phyloP scores from a whole-genome alignment of 768 basidiomycete genomes.

The Floccularia luteovirens region DNA sequence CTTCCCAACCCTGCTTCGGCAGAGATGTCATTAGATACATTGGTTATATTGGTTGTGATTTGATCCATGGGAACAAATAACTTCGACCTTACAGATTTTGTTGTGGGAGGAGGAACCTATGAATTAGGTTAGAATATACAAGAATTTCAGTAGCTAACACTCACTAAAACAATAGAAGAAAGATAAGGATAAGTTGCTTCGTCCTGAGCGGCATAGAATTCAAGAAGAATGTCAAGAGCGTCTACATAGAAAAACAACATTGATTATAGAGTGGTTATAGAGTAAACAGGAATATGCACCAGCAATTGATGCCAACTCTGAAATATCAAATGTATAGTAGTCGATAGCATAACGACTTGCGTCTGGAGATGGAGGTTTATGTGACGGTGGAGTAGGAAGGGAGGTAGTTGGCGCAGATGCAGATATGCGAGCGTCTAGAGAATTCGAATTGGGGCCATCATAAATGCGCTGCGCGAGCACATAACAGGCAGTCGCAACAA shows the following conservation, averaged over 20 bases:
- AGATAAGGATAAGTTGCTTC: constrained; percentile 40
- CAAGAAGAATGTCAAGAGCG: constrained; percentile 55
- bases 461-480: constrained; percentile 66
- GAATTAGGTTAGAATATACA: constrained; percentile 4
- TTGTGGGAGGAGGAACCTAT: constrained; percentile 42
- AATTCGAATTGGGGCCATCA: constrained; percentile 68
- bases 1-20: constrained; percentile 26
- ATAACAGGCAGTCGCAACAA: constrained; percentile 74
- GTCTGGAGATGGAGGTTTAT: constrained; percentile 67
- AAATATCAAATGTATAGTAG: constrained; percentile 54
- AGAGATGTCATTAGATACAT: constrained; percentile 4
- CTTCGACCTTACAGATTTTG: constrained; percentile 19
- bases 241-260: constrained; percentile 30
- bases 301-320: constrained; percentile 50
- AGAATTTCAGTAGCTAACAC: constrained; percentile 14
- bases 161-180: constrained; percentile 38
- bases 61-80: constrained; percentile 34
- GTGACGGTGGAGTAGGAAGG: constrained; percentile 74
- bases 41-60: constrained; percentile 9
- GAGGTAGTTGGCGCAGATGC: constrained; percentile 66
- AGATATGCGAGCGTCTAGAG: constrained; percentile 69
- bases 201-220: constrained; percentile 68
- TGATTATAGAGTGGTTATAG: constrained; percentile 5
- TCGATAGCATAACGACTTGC: constrained; percentile 61
- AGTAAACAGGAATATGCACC: constrained; percentile 28